phyloP scores from a whole-genome alignment of 495 filamentous ascomycete species.

The Darksidea phi region DNA sequence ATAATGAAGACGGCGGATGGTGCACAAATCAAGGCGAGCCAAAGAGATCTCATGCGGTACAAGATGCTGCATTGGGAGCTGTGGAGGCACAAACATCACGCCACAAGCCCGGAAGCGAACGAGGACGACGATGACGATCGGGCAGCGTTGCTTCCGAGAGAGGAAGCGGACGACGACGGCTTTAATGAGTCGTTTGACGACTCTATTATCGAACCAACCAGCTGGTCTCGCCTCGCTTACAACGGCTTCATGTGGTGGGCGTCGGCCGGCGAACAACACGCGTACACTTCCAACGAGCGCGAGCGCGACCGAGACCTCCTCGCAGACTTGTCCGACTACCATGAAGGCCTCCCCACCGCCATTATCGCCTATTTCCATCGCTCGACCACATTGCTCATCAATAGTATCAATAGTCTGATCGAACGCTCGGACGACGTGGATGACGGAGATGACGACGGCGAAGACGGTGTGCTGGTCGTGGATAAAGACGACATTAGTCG shows the following conservation, averaged over 20 bases:
- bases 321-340: conserved; percentile 36
- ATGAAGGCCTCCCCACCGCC: conserved; percentile 58
- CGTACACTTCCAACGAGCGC: conserved; percentile 43
- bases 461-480: conserved; percentile 29
- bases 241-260: conserved; percentile 98
- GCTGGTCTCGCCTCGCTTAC: conserved; percentile 90
- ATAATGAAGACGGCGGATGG: conserved; percentile 64
- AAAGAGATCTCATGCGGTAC: conserved; percentile 83
- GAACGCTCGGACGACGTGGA: conserved; percentile 54
- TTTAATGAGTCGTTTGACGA: conserved; percentile 37
- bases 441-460: conserved; percentile 48
- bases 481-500: conserved; percentile 62
- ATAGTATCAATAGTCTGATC: conserved; percentile 66
- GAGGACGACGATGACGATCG: conserved; percentile 30
- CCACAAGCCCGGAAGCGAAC: conserved; percentile 33
- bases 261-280: conserved; percentile 77
- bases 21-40: conserved; percentile 74
- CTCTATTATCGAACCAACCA: conserved; percentile 69
- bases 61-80: conserved; percentile 67
- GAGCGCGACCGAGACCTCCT: conserved; percentile 38
- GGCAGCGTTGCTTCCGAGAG: conserved; percentile 31
- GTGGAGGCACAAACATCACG: conserved; percentile 36
- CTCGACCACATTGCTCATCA: conserved; percentile 69
- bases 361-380: conserved; percentile 92
- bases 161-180: conserved; percentile 18